Conservation (phyloP, 768 basidiomycete species). For the Russula griseocarnosa region DNA sequence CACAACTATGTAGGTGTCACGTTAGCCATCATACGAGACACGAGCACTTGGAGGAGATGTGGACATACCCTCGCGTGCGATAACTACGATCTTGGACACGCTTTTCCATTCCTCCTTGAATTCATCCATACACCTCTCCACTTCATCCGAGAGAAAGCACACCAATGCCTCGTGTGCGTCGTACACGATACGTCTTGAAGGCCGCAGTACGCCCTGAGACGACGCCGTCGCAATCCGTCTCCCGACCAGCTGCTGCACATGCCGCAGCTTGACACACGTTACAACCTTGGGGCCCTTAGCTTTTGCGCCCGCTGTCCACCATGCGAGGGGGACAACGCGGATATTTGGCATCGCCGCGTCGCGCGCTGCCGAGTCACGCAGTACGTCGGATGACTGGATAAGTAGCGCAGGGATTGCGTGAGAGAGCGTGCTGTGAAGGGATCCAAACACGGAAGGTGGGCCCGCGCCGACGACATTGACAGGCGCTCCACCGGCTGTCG, state of each 20-base stretch:
- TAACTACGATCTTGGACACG: slow-evolving; percentile 90
- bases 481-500: slow-evolving; percentile 35
- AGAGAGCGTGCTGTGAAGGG: slow-evolving; percentile 67
- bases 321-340: slow-evolving; percentile 80
- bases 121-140: slow-evolving; percentile 84
- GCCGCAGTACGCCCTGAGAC: slow-evolving; percentile 62
- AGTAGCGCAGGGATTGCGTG: slow-evolving; percentile 79
- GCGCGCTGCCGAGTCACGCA: slow-evolving; percentile 78
- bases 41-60: neutral
- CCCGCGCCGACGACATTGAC: neutral
- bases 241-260: slow-evolving; percentile 81
- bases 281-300: slow-evolving; percentile 51
- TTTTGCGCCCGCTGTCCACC: slow-evolving; percentile 59
- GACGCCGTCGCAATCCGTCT: slow-evolving; percentile 47
- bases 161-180: slow-evolving; percentile 86
- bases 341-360: slow-evolving; percentile 94
- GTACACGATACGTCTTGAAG: slow-evolving; percentile 84
- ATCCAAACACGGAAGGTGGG: slow-evolving; percentile 45
- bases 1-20: slow-evolving; percentile 50
- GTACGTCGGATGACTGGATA: slow-evolving; percentile 75
- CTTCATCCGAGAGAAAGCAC: slow-evolving; percentile 81
- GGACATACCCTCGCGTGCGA: slow-evolving; percentile 77
- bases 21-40: neutral
- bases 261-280: slow-evolving; percentile 86
- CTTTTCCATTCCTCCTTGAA: slow-evolving; percentile 91